Percentiles rank a stretch among this genome's conserved stretches.
phyloP scores from a whole-genome alignment of 2,329 filamentous ascomycete genomes.

The Sporothrix variecibatus region DNA sequence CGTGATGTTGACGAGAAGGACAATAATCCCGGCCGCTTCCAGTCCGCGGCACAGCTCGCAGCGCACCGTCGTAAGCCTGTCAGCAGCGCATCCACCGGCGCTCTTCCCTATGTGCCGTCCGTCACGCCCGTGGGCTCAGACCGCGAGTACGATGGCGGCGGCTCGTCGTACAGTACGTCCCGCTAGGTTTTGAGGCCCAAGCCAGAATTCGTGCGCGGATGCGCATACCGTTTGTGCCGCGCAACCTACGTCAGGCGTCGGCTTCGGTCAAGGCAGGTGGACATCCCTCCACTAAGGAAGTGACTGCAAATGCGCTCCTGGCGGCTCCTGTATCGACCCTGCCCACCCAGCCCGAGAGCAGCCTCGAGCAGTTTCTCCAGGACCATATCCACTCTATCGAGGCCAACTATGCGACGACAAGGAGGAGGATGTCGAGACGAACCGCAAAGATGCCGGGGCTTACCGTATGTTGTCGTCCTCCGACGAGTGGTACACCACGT shows the following conservation, averaged over 20 bases:
- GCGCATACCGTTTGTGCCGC: neutral
- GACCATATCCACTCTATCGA: conserved; percentile 15
- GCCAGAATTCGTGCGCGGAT: neutral
- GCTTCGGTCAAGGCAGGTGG: neutral
- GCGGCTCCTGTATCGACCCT: too few species aligned
- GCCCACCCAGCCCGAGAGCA: neutral
- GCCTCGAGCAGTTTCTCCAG: conserved; percentile 10
- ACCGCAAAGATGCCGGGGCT: neutral
- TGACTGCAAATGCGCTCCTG: too few species aligned
- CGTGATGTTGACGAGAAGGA: neutral
- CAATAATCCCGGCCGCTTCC: neutral
- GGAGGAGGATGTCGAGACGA: neutral
- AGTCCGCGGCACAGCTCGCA: neutral
- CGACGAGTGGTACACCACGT: conserved; percentile 24
- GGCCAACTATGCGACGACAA: conserved; percentile 2
- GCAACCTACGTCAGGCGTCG: neutral
- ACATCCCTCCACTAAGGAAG: too few species aligned
- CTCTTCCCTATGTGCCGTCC: neutral
- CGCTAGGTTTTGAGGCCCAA: conserved; percentile 21
- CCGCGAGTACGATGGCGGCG: conserved; percentile 27
- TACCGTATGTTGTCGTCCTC: neutral
- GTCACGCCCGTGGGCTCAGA: neutral
- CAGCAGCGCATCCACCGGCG: neutral
- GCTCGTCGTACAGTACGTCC: conserved; percentile 30
- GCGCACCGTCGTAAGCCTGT: neutral